These are phyloP conservation scores for Monascus purpureus DNA, from an alignment of 495 filamentous ascomycete species.

Conservation along the genomic window DNA sequence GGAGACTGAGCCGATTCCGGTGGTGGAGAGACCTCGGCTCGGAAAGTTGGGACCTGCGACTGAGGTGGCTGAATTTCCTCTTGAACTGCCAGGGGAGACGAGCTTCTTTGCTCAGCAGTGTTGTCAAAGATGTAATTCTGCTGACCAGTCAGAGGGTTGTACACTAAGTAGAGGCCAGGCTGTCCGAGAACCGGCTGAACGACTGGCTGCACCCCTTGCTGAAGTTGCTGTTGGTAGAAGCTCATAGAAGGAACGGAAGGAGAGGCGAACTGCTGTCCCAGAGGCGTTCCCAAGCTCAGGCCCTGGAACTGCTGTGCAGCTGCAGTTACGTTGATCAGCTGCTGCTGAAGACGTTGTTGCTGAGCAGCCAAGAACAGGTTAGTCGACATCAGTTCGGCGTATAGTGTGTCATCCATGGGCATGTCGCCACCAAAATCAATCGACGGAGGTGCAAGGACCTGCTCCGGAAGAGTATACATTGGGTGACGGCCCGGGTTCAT, in stretches of 20 bases:
- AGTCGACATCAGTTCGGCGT: constrained; percentile 71
- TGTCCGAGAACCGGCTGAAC: constrained; percentile 53
- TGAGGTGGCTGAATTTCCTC: constrained; percentile 28
- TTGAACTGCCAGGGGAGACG: constrained; percentile 13
- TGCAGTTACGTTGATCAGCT: constrained; percentile 40
- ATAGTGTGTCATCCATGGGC: constrained; percentile 65
- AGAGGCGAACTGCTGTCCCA: constrained; percentile 18
- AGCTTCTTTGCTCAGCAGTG: constrained; percentile 21
- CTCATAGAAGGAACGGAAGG: constrained; percentile 32
- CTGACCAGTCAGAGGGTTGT: constrained; percentile 71
- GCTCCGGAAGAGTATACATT: constrained; percentile 61
- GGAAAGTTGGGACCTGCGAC: constrained; percentile 44
- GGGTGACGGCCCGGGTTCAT: constrained; percentile 29
- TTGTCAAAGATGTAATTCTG: constrained; percentile 59
- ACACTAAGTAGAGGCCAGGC: constrained; percentile 64
- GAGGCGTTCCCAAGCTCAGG: constrained; percentile 39
- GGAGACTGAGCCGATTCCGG: constrained; percentile 41
- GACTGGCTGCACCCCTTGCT: constrained; percentile 59
- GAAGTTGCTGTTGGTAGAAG: constrained; percentile 54
- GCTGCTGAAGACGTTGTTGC: constrained; percentile 69
- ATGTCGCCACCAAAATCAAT: constrained; percentile 52
- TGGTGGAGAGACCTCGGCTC: constrained; percentile 70
- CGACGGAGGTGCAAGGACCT: constrained; percentile 73
- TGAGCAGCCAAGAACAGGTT: constrained; percentile 78
- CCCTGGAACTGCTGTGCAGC: constrained; percentile 64